Conservation (phyloP, 1,139 yeast genomes). For the Suhomyces guaymorum region DNA sequence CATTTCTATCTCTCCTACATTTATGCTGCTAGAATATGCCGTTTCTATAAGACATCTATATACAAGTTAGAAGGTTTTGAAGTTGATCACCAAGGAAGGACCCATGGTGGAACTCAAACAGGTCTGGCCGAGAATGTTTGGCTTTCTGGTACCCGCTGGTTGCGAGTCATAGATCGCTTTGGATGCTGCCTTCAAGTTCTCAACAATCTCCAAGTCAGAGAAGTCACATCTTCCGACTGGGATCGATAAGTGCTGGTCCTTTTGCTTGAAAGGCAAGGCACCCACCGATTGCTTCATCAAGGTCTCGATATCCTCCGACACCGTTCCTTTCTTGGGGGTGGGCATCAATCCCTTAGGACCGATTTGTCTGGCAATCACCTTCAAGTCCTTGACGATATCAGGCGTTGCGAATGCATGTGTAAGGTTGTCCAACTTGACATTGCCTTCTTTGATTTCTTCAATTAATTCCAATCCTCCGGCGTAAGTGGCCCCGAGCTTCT, state of each 20-base stretch:
- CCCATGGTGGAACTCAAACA: constrained; percentile 72
- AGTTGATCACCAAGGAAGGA: constrained; percentile 75
- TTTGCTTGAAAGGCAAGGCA: constrained; percentile 72
- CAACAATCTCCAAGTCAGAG: constrained; percentile 72
- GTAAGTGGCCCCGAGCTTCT: constrained; percentile 54
- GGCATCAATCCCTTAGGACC: constrained; percentile 96
- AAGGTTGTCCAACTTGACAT: constrained; percentile 52
- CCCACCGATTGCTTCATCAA: constrained; percentile 62
- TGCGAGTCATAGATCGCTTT: constrained; percentile 63
- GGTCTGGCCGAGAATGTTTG: constrained; percentile 71
- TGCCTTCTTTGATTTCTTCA: constrained; percentile 59
- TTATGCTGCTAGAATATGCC: no score
- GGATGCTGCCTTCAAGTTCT: constrained; percentile 71
- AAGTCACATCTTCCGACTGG: constrained; percentile 81
- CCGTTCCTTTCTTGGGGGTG: constrained; percentile 81
- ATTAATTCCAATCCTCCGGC: constrained; percentile 78
- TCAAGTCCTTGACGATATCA: constrained; percentile 64
- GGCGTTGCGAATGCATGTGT: constrained; percentile 87
- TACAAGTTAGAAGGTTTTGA: constrained; percentile 16
- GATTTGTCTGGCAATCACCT: constrained; percentile 68
- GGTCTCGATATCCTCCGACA: constrained; percentile 60
- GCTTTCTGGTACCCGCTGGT: constrained; percentile 60
- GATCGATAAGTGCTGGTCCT: constrained; percentile 57
- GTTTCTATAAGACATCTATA: no score
- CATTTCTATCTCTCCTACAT: neutral